Evolutionary conservation across 352 stramenopile genomes (phyloP).

Genomic region (Phytopythium ostracodes): DNA sequence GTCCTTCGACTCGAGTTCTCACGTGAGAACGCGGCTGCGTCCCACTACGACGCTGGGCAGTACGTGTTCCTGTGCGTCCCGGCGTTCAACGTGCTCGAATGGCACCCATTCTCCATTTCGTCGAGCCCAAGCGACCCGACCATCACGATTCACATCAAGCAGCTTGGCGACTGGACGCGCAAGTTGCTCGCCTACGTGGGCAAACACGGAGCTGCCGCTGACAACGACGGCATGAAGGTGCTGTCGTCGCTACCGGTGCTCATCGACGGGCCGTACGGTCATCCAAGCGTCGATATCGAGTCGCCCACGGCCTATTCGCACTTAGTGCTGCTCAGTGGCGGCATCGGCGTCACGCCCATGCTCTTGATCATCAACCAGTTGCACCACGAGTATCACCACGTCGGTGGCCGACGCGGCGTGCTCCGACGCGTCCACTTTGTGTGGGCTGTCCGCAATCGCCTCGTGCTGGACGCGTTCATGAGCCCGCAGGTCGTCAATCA

Average conservation of each 20-base stretch:
- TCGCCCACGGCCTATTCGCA: conserved; percentile 36
- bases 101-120: conserved; percentile 89
- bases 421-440: conserved; percentile 41
- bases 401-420: conserved; percentile 7
- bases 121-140: conserved; percentile 63
- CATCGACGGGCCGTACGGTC: conserved; percentile 50
- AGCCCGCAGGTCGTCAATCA: background rate
- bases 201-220: background rate
- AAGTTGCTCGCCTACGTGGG: conserved; percentile 34
- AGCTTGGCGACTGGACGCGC: conserved; percentile 59
- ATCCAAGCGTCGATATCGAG: conserved; percentile 37
- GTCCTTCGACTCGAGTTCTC: conserved; percentile 49
- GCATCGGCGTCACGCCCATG: conserved; percentile 55
- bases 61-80: conserved; percentile 87
- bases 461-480: conserved; percentile 23
- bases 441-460: conserved; percentile 35
- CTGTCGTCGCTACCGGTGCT: conserved; percentile 22
- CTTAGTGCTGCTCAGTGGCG: conserved; percentile 39
- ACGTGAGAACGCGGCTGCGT: conserved; percentile 31
- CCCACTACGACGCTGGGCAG: conserved; percentile 43
- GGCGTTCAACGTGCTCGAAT: conserved; percentile 55
- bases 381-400: conserved; percentile 22
- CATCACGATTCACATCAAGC: conserved; percentile 65
- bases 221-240: background rate
- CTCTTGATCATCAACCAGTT: conserved; percentile 42